These are phyloP conservation scores for Jacaranda mimosifolia DNA, from an alignment of 257 asterid species.

Conservation along the genomic window DNA sequence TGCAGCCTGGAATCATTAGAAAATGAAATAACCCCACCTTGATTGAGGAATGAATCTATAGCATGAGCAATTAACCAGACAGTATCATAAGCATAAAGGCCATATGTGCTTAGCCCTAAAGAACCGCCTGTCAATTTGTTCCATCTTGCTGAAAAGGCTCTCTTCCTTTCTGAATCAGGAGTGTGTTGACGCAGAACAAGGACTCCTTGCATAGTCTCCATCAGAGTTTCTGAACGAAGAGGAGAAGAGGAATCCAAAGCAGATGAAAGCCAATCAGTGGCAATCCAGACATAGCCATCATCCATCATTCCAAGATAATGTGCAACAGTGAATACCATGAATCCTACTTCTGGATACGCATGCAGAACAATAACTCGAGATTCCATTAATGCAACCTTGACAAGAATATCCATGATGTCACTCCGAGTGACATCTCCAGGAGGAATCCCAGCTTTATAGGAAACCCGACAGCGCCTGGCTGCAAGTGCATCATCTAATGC, in stretches of 20 bases:
- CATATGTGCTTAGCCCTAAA: constrained; percentile 74
- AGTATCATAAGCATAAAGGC: constrained; percentile 80
- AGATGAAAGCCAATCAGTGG: constrained; percentile 86
- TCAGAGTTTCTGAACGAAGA: constrained; percentile 29
- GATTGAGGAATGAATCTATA: constrained; percentile 63
- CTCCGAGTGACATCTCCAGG: constrained; percentile 44
- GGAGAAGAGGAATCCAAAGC: constrained; percentile 62
- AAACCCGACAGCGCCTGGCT: constrained; percentile 58
- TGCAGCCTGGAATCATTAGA: constrained; percentile 64
- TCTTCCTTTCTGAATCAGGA: constrained; percentile 57
- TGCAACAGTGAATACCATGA: constrained; percentile 58
- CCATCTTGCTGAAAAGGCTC: constrained; percentile 65
- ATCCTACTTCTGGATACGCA: constrained; percentile 54
- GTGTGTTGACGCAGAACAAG: constrained; percentile 60
- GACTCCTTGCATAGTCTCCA: constrained; percentile 56
- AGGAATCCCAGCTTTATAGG: constrained; percentile 65
- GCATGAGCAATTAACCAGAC: constrained; percentile 93
- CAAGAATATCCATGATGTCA: constrained; percentile 63
- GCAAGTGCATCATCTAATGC: constrained; percentile 75
- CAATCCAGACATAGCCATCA: constrained; percentile 78
- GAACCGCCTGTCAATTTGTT: constrained; percentile 60
- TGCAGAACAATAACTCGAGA: constrained; percentile 82
- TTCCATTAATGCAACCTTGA: constrained; percentile 62
- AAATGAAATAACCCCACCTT: constrained; percentile 80
- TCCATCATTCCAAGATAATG: constrained; percentile 76